Evolutionary conservation across 805 yeast species (phyloP).

Genomic region (Starmerella tilneyi): DNA sequence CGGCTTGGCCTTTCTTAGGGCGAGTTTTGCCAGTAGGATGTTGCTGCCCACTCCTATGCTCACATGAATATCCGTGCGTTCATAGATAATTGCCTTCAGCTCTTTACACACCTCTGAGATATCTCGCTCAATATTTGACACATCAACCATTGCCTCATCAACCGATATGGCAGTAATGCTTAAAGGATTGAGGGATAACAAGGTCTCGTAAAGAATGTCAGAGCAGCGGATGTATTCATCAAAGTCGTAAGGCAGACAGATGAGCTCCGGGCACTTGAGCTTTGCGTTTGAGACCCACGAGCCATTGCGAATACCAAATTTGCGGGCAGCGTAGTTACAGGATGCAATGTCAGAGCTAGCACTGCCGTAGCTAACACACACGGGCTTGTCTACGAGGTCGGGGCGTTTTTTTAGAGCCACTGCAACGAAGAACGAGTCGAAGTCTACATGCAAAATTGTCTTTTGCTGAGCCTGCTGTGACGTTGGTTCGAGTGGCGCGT

Average conservation of each 20-base stretch:
- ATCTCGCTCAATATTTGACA: slow-evolving; percentile 31
- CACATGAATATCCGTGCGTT: slow-evolving; percentile 49
- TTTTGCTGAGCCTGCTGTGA: neutral
- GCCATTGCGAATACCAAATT: slow-evolving; percentile 71
- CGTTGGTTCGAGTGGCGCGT: neutral
- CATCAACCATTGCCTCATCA: slow-evolving; percentile 81
- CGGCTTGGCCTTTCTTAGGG: slow-evolving; percentile 71
- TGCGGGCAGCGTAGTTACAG: slow-evolving; percentile 79
- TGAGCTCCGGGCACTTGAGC: slow-evolving; percentile 53
- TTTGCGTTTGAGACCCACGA: slow-evolving; percentile 75
- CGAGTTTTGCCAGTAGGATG: slow-evolving; percentile 66
- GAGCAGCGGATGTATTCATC: slow-evolving; percentile 60
- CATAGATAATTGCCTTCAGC: slow-evolving; percentile 24
- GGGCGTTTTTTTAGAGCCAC: slow-evolving; percentile 58
- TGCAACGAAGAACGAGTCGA: slow-evolving; percentile 88
- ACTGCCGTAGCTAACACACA: slow-evolving; percentile 47
- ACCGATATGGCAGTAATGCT: slow-evolving; percentile 71
- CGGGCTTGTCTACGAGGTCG: slow-evolving; percentile 46
- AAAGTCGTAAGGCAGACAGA: slow-evolving; percentile 62
- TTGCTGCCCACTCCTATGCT: slow-evolving; percentile 73
- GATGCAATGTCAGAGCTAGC: slow-evolving; percentile 71
- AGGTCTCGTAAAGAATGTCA: slow-evolving; percentile 48
- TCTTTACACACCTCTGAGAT: slow-evolving; percentile 21
- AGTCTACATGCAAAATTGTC: slow-evolving; percentile 69
- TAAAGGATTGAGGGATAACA: slow-evolving; percentile 38